Evolutionary conservation across 306 rosid species (phyloP).

Genomic region (Casuarina equisetifolia): DNA sequence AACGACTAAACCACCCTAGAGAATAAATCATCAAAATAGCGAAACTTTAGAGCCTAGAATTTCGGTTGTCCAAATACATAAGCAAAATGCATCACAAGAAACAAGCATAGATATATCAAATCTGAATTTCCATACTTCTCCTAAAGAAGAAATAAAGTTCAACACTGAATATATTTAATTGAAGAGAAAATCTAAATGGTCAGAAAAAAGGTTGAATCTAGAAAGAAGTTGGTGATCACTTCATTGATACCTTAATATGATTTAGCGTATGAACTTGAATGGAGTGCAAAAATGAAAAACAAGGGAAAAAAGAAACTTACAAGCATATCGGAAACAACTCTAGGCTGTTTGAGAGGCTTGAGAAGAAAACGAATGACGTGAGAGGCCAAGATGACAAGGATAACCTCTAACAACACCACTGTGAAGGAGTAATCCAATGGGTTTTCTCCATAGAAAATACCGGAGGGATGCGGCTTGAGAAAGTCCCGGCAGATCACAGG

Average conservation of each 20-base stretch:
- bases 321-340: conserved; percentile 56
- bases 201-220: too few relatives aligned
- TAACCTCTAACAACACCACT: conserved; percentile 41
- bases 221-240: too few relatives aligned
- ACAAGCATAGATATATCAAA: too few relatives aligned
- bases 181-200: too few relatives aligned
- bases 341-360: conserved; percentile 73
- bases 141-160: too few relatives aligned
- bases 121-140: too few relatives aligned
- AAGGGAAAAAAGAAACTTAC: conserved; percentile 38
- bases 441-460: conserved; percentile 44
- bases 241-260: too few relatives aligned
- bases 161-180: too few relatives aligned
- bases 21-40: conserved; percentile 7
- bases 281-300: background rate
- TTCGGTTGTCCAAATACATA: too few relatives aligned
- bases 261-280: too few relatives aligned
- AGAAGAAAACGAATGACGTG: conserved; percentile 48
- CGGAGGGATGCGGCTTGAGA: background rate
- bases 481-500: conserved; percentile 16
- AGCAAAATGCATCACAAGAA: background rate
- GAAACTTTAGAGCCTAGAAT: background rate
- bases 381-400: conserved; percentile 31
- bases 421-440: conserved; percentile 45
- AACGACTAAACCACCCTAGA: conserved; percentile 68